Evolutionary conservation across 306 rosid species (phyloP), one percentile per base, ranked within the genome.

Genomic region (Quercus alba): DNA sequence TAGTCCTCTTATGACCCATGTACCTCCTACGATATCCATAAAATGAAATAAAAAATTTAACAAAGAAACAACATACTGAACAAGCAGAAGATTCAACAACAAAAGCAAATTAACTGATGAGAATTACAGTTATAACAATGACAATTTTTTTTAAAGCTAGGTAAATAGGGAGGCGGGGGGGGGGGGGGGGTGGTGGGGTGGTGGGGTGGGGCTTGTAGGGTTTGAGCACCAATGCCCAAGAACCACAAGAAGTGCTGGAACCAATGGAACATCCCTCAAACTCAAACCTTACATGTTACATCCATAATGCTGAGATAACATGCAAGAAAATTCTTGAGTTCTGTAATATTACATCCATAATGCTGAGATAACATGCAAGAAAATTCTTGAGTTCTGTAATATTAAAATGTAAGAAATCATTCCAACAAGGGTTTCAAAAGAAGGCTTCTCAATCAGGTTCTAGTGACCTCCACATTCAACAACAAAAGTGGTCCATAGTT

Each of bases 1-100:
- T 90, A 82, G 99, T 96, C 89, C 99, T 93, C 85, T 88, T 93
- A 85, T 96, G 99, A 84, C 98, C 97, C 94, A 92, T 89, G 49
- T 93, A 93, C 87, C 99, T 92, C 98, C 99, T 95, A 80, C 66
- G 52, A 70, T 7, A 38, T 44, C 5, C n/a, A 84, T 49, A 68
- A 58, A 71, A 70, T 28, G 61, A 77, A 76, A 46, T 46, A 30
- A 64, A 72, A 49, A 72, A 6, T 9, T 15, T 70, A 51, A 51
- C 26, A 58, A 41, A 64, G 35, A 57, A 58, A 7, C 6, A 14
- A 21, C n/a, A 46, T 23, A 46, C 72, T 35, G 54, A 46, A 28
- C 78, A 35, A 19, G 72, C 52, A 68, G 46, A 64, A 64, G 21
- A 64, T 31, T 6, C 46, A 64, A 30, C 46, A 31, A 64, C 14